Evolutionary conservation across 176 grass and related monocot species (phyloP), one percentile per base, ranked within the genome.

Genomic region (Carex littledalei): DNA sequence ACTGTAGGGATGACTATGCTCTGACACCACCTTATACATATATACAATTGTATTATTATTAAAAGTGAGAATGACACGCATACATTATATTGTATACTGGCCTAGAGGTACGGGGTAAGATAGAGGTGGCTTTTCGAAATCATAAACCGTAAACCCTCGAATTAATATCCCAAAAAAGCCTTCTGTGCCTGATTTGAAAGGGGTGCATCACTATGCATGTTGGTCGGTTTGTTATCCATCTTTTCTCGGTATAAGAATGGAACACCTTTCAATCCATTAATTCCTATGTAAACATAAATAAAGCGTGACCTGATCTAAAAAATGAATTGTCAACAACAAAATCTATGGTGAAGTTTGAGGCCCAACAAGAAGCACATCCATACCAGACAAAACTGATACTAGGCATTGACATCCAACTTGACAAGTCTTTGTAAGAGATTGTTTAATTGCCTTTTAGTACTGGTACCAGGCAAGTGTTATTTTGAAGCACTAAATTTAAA

Each of bases 391-490:
- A 8, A 20, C 21, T 49, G 43, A 74, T 50, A 14, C 39, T 24
- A 18, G 70, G 31, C 31, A 67, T 31, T 77, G 72, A 15, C 49
- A 55, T 16, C 1, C 49, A 78, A 78, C 73, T 31, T 56, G 22
- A 49, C 31, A 78, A 56, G 12, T 53, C 47, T 16, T 55, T 54
- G 20, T 77, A 77, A 16, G 72, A 77, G 47, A 78, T 56, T 13
- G 14, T 56, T 56, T 54, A 78, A 78, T 55, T 56, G 74, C 24
- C 4, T 56, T 32, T 24, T 9, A 32, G 8, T 56, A 29, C 14
- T 78, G 49, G 73, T 32, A 78, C 50, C 73, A 78, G 74, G 66
- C 15, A 69, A 37, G 66, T 39, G 66, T 69, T 8, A 69, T 69
- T 37, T 39, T 37, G 32, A 55, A 56, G 22, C 49, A 78, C 5